Evolutionary conservation across 495 filamentous ascomycete species (phyloP).

Genomic region (Hypoxylon intermedium): DNA sequence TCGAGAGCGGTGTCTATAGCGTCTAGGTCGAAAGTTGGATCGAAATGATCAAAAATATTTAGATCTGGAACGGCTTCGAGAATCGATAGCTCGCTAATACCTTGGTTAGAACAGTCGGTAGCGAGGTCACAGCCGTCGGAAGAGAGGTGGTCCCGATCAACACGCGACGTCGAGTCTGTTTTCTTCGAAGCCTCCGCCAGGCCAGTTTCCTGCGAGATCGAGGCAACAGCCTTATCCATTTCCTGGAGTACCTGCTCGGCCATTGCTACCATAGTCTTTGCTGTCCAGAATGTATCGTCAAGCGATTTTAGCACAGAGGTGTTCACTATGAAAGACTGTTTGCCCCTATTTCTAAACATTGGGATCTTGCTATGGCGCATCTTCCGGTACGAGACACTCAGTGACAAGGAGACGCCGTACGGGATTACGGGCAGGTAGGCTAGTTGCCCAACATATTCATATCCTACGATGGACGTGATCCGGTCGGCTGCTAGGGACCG

Average conservation of each 20-base stretch:
- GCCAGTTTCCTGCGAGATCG: conserved; percentile 42
- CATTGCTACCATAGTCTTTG: conserved; percentile 44
- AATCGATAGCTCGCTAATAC: conserved; percentile 34
- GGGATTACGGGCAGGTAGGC: conserved; percentile 70
- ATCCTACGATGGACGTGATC: conserved; percentile 66
- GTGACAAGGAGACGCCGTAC: conserved; percentile 69
- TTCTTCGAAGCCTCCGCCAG: conserved; percentile 30
- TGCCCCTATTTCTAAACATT: conserved; percentile 68
- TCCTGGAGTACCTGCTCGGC: conserved; percentile 47
- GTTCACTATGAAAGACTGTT: conserved; percentile 64
- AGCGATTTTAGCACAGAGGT: conserved; percentile 63
- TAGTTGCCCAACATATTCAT: conserved; percentile 60
- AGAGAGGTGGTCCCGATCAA: conserved; percentile 21
- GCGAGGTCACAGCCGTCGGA: conserved; percentile 5
- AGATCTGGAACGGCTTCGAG: conserved; percentile 46
- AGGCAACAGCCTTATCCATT: conserved; percentile 47
- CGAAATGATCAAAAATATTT: conserved; percentile 54
- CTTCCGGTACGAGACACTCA: conserved; percentile 75
- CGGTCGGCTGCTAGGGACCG: conserved; percentile 70
- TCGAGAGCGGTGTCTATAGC: conserved; percentile 52
- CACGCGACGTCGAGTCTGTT: conserved; percentile 11
- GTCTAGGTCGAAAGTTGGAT: conserved; percentile 52
- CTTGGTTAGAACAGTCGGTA: conserved; percentile 20
- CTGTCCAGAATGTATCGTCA: conserved; percentile 64
- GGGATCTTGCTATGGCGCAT: conserved; percentile 70